These are phyloP conservation scores for Moniliophthora roreri DNA, from an alignment of 1,284 basidiomycete genomes.

Conservation along the genomic window DNA sequence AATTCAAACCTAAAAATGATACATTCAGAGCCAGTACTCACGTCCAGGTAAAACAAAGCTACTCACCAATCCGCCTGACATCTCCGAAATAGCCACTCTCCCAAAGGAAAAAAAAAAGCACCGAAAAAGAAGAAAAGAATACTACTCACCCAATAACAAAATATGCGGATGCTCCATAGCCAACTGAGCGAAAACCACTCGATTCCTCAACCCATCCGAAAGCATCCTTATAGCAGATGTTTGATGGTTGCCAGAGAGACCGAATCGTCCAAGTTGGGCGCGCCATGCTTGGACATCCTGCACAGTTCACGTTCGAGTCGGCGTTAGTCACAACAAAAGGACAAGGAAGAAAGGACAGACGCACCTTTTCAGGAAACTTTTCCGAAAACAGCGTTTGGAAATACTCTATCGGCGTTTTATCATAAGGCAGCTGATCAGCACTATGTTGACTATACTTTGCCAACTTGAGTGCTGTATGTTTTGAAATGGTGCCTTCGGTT, in stretches of 20 bases:
- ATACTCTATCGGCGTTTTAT: slow-evolving; percentile 88
- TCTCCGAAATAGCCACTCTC: no score
- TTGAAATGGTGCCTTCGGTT: slow-evolving; percentile 81
- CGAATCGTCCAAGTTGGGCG: slow-evolving; percentile 93
- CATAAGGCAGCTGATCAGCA: slow-evolving; percentile 97
- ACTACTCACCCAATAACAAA: slow-evolving; percentile 10
- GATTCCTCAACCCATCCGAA: slow-evolving; percentile 96
- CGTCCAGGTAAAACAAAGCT: no score
- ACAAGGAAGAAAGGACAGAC: no score
- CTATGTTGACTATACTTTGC: slow-evolving; percentile 99
- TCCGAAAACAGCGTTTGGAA: slow-evolving; percentile 79
- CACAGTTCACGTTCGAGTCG: no score
- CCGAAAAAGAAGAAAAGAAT: neutral
- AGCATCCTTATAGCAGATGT: slow-evolving; percentile 90
- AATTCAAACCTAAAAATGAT: no score
- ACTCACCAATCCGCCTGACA: neutral
- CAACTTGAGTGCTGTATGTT: slow-evolving; percentile 90
- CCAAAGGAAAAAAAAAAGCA: neutral
- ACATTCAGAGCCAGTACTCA: no score
- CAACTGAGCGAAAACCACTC: slow-evolving; percentile 43
- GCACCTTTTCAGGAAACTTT: slow-evolving; percentile 97
- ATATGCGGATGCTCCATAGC: slow-evolving; percentile 11
- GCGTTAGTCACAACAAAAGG: no score
- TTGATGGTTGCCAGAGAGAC: slow-evolving; percentile 93
- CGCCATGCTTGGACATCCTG: slow-evolving; percentile 93